phyloP scores from a whole-genome alignment of 1,139 yeast species.

The Chernovozyma sophiae-reginae region DNA sequence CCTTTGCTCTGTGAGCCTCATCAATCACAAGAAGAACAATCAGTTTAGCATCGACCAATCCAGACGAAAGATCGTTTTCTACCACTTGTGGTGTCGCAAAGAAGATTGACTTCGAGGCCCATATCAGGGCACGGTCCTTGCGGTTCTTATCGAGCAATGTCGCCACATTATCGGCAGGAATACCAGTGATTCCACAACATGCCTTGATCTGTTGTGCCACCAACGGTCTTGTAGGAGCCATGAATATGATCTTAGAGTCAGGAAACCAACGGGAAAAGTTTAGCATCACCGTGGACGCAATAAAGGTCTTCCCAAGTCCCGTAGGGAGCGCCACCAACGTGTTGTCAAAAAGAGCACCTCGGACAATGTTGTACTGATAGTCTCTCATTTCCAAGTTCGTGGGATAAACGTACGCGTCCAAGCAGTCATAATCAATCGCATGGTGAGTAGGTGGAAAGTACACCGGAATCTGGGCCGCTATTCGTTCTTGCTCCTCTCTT shows the following conservation, averaged over 20 bases:
- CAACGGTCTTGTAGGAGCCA: constrained; percentile 96
- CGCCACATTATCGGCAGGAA: constrained; percentile 72
- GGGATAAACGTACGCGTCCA: constrained; percentile 69
- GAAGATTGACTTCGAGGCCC: constrained; percentile 75
- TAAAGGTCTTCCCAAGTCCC: constrained; percentile 95
- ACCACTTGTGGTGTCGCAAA: constrained; percentile 97
- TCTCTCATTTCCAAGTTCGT: constrained; percentile 80
- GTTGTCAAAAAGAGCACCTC: constrained; percentile 68
- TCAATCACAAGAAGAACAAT: constrained; percentile 79
- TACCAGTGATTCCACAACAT: constrained; percentile 83
- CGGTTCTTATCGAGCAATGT: constrained; percentile 71
- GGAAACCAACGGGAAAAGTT: constrained; percentile 86
- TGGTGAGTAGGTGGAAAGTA: constrained; percentile 49
- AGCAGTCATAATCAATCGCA: constrained; percentile 34
- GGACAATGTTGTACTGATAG: constrained; percentile 80
- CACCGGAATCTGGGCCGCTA: constrained; percentile 1
- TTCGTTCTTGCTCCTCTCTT: constrained; percentile 1
- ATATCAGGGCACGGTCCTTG: constrained; percentile 63
- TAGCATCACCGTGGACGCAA: constrained; percentile 91
- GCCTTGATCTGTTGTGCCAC: constrained; percentile 98
- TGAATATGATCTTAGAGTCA: constrained; percentile 73
- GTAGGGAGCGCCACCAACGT: constrained; percentile 90
- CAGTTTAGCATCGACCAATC: constrained; percentile 69
- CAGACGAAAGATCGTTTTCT: constrained; percentile 78
- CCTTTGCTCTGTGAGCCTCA: constrained; percentile 94